phyloP scores from a whole-genome alignment of 2,329 filamentous ascomycete genomes.

The Teratosphaeria zuluensis region DNA sequence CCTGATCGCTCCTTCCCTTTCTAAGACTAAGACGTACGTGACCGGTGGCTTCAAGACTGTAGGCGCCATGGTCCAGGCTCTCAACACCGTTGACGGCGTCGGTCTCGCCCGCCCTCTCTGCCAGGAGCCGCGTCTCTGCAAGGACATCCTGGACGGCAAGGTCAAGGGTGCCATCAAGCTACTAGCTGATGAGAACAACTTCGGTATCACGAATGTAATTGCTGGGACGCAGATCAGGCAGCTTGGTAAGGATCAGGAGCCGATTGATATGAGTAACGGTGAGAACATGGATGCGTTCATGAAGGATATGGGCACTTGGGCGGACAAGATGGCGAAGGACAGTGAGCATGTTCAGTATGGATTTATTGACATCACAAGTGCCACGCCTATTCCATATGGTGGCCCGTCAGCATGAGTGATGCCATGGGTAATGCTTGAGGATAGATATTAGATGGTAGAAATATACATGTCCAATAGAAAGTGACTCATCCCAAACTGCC shows the following conservation, averaged over 20 bases:
- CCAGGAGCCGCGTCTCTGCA: slow-evolving; percentile 41
- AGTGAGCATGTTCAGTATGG: slow-evolving; percentile 33
- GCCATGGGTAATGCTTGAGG: not conserved
- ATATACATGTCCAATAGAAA: too few species aligned
- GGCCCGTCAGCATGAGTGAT: slow-evolving; percentile 4
- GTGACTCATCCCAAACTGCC: too few species aligned
- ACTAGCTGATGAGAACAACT: slow-evolving; percentile 40
- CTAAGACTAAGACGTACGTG: slow-evolving; percentile 48
- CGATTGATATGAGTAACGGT: slow-evolving; percentile 42
- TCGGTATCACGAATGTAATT: slow-evolving; percentile 38
- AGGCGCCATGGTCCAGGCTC: slow-evolving; percentile 48
- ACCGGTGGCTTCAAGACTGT: slow-evolving; percentile 50
- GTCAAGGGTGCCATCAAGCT: slow-evolving; percentile 40
- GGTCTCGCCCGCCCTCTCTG: slow-evolving; percentile 47
- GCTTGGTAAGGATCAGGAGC: slow-evolving; percentile 45
- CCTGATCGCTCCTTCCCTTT: slow-evolving; percentile 38
- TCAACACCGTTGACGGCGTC: slow-evolving; percentile 50
- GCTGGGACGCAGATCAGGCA: slow-evolving; percentile 40
- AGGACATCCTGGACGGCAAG: slow-evolving; percentile 37
- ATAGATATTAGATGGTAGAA: not conserved
- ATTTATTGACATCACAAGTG: slow-evolving; percentile 35
- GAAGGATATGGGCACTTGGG: slow-evolving; percentile 40
- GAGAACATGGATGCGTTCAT: slow-evolving; percentile 40
- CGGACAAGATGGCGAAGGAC: slow-evolving; percentile 31
- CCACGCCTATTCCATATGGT: slow-evolving; percentile 30